Evolutionary conservation across 2,329 filamentous ascomycete species (phyloP), one percentile per base, ranked within the genome.

Genomic region (Xylariales sp.): DNA sequence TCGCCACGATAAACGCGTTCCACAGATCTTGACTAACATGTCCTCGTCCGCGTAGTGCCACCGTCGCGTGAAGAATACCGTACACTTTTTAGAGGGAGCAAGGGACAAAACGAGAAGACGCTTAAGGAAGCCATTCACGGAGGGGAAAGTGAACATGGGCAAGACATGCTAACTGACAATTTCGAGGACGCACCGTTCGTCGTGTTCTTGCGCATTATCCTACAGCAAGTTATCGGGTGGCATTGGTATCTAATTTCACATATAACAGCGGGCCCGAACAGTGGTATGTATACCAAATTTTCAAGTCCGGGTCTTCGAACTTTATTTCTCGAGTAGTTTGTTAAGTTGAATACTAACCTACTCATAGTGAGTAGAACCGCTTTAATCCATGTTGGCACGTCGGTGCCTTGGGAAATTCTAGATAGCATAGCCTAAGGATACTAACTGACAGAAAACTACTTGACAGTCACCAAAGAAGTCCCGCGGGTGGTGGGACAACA

Each of bases 201-300:
- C 36, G 59, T 67, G n/a, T 63, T 67, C 8, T 18, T 62, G 28
- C 64, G 64, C n/a, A 67, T 67, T 49, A 23, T 67, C 16, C 46
- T 67, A 6, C 64, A 67, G 46, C 64, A 67, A 36, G 58, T 67
- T 6, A 63, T 67, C 10, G 64, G 64, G 5, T 67, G 64, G 64
- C 54, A 67, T 23, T 67, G 64, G 64, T 67, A 67, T 49, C 54
- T 67, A 3, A 28, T 67, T 28, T 62, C 58, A 12, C 64, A 67
- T 45, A 67, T 67, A 46, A 67, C 64, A 43, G 64, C 64, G 14
- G 65, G 65, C 8, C 65, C 61, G 91, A 88, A 88, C 86, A 87
- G 75, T 80, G 83, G 53, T 91, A 91, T 78, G 83, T 91, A 34
- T 75, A 90, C 53, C 82, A 87, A 12, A 3, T 10, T 39, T n/a